Conservation (phyloP, 352 stramenopile genomes). For the Pythium utonaiense region DNA sequence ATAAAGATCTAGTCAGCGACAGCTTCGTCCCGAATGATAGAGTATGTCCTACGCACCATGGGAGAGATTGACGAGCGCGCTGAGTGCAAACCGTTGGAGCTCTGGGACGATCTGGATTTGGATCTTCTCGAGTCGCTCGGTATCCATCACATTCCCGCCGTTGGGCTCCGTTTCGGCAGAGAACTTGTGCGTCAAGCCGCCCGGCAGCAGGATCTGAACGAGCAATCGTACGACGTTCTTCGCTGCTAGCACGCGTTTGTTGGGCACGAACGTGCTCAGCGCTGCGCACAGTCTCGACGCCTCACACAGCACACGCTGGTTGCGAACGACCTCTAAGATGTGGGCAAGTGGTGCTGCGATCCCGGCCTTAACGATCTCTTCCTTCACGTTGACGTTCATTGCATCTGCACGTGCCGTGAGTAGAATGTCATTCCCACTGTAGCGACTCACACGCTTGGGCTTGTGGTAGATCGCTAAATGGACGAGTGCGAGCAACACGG, state of each 20-base stretch:
- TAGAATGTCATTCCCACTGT: constrained; percentile 1
- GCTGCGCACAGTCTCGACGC: constrained; percentile 53
- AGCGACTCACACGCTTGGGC: constrained; percentile 22
- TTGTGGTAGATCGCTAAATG: constrained; percentile 61
- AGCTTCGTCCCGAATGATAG: not conserved
- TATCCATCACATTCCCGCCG: constrained; percentile 20
- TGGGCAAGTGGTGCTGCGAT: constrained; percentile 40
- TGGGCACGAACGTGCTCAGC: constrained; percentile 42
- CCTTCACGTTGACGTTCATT: constrained; percentile 28
- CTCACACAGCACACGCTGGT: constrained; percentile 55
- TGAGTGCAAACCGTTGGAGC: constrained; percentile 46
- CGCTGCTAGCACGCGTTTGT: constrained; percentile 64
- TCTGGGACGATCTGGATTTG: constrained; percentile 34
- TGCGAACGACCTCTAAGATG: constrained; percentile 43
- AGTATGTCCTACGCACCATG: constrained; percentile 33
- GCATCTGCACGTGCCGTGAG: constrained; percentile 2
- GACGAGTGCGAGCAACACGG: constrained; percentile 60
- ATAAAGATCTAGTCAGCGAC: not conserved
- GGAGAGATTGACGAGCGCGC: constrained; percentile 64
- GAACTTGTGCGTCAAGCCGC: not conserved
- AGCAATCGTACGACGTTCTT: constrained; percentile 59
- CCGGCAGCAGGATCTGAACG: constrained; percentile 35
- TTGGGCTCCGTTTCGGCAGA: constrained; percentile 4
- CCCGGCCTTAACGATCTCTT: constrained; percentile 68
- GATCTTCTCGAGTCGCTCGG: constrained; percentile 29